phyloP scores from a whole-genome alignment of 768 basidiomycete species.

The Lactifluus pinguis region DNA sequence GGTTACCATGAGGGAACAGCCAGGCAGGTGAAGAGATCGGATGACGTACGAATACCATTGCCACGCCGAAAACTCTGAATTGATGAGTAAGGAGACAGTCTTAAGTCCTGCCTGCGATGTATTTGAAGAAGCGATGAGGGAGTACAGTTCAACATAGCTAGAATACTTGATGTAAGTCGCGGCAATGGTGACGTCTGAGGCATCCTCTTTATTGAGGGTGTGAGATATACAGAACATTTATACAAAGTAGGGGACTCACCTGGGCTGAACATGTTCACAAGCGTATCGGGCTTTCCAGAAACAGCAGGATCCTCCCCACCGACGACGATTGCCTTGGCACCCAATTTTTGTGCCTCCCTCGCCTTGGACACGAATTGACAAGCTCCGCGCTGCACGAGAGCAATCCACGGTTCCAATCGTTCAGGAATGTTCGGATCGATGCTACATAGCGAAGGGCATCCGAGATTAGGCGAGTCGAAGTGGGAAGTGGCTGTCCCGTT shows the following conservation, averaged over 20 bases:
- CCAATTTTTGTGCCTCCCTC: slow-evolving; percentile 40
- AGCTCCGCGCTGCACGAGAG: slow-evolving; percentile 78
- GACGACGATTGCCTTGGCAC: slow-evolving; percentile 85
- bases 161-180: slow-evolving; percentile 84
- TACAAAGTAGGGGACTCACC: slow-evolving; percentile 36
- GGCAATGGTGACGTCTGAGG: slow-evolving; percentile 75
- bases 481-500: slow-evolving; percentile 13
- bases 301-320: slow-evolving; percentile 68
- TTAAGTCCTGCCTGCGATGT: slow-evolving; percentile 70
- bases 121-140: slow-evolving; percentile 65
- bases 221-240: not conserved
- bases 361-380: slow-evolving; percentile 91
- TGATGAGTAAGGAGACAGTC: slow-evolving; percentile 70
- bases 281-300: slow-evolving; percentile 59
- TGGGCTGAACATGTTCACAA: slow-evolving; percentile 90
- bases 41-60: slow-evolving; percentile 82
- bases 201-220: slow-evolving; percentile 48
- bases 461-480: slow-evolving; percentile 34
- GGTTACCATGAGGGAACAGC: slow-evolving; percentile 1
- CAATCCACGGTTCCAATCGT: slow-evolving; percentile 73
- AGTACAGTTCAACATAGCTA: slow-evolving; percentile 62
- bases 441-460: slow-evolving; percentile 62
- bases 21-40: slow-evolving; percentile 2
- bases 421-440: slow-evolving; percentile 47
- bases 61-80: slow-evolving; percentile 74